Conservation (phyloP, 441 rosid genomes). For the Pelargonium citronellum region DNA sequence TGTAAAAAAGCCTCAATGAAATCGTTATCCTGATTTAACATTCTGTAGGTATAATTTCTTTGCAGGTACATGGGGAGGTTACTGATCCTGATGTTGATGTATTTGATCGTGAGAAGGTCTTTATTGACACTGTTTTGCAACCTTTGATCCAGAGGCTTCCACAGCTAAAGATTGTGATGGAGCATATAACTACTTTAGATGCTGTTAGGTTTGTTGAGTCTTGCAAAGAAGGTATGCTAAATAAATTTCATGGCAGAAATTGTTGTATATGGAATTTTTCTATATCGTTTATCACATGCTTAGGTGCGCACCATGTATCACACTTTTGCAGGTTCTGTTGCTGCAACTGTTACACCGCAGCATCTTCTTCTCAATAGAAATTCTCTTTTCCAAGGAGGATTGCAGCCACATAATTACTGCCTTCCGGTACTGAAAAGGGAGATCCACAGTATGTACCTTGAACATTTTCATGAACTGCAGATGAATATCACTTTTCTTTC, state of each 20-base stretch:
- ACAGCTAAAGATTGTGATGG: constrained; percentile 75
- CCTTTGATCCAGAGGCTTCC: constrained; percentile 75
- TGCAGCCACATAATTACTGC: constrained; percentile 84
- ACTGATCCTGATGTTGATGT: constrained; percentile 71
- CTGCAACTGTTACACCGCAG: constrained; percentile 91
- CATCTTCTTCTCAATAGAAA: constrained; percentile 88
- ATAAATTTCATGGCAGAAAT: neutral
- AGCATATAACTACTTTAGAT: constrained; percentile 85
- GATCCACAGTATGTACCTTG: constrained; percentile 50
- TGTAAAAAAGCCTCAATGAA: neutral
- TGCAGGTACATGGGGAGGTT: constrained; percentile 95
- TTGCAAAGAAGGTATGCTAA: constrained; percentile 57
- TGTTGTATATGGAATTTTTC: neutral
- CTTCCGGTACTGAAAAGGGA: constrained; percentile 95
- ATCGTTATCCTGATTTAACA: neutral
- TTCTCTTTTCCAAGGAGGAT: constrained; percentile 77
- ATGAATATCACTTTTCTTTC: no score
- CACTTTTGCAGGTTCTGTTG: constrained; percentile 48
- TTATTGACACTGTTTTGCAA: constrained; percentile 65
- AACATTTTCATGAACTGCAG: neutral
- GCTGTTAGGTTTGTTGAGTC: constrained; percentile 82
- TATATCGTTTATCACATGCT: neutral
- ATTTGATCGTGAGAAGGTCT: constrained; percentile 86
- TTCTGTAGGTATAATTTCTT: constrained; percentile 7
- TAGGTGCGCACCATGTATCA: constrained; percentile 1